These are phyloP conservation scores for Plenodomus tracheiphilus DNA, from an alignment of 2,329 filamentous ascomycete genomes.

Conservation along the genomic window DNA sequence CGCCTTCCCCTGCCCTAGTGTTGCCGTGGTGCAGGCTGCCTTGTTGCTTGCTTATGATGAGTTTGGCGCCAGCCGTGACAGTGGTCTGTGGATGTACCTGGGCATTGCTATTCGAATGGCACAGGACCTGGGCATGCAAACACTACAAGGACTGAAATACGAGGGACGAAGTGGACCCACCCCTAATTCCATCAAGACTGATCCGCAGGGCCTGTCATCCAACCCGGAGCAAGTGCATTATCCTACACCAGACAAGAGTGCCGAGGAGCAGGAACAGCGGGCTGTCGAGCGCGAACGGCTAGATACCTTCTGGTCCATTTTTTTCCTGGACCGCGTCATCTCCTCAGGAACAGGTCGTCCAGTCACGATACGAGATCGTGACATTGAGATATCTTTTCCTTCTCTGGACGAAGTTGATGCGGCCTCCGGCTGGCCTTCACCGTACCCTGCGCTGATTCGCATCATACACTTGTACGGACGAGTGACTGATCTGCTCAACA, in stretches of 20 bases:
- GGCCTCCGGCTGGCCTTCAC: slow-evolving; percentile 70
- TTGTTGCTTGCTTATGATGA: slow-evolving; percentile 85
- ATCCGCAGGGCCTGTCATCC: slow-evolving; percentile 14
- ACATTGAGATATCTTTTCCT: slow-evolving; percentile 78
- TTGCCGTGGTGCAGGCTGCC: slow-evolving; percentile 82
- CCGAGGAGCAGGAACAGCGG: slow-evolving; percentile 56
- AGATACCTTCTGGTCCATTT: slow-evolving; percentile 89
- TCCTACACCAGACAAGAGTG: slow-evolving; percentile 26
- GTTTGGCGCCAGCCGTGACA: slow-evolving; percentile 86
- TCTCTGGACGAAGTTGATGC: slow-evolving; percentile 56
- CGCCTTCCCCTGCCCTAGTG: slow-evolving; percentile 78
- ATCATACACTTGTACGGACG: slow-evolving; percentile 86
- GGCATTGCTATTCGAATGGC: slow-evolving; percentile 85
- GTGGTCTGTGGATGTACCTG: slow-evolving; percentile 91
- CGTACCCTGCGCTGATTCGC: slow-evolving; percentile 77
- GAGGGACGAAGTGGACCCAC: slow-evolving; percentile 60
- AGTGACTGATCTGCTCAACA: slow-evolving; percentile 82
- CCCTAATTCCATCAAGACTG: slow-evolving; percentile 57
- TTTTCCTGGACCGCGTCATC: slow-evolving; percentile 83
- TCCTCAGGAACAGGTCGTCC: slow-evolving; percentile 84
- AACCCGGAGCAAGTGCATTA: not conserved
- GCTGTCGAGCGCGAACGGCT: slow-evolving; percentile 79
- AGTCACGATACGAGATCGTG: slow-evolving; percentile 80
- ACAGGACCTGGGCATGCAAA: slow-evolving; percentile 78
- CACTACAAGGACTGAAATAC: slow-evolving; percentile 71